Percentiles rank a stretch among this genome's conserved stretches.
phyloP scores from a whole-genome alignment of 2,329 filamentous ascomycete genomes.

The Zymoseptoria pseudotritici region DNA sequence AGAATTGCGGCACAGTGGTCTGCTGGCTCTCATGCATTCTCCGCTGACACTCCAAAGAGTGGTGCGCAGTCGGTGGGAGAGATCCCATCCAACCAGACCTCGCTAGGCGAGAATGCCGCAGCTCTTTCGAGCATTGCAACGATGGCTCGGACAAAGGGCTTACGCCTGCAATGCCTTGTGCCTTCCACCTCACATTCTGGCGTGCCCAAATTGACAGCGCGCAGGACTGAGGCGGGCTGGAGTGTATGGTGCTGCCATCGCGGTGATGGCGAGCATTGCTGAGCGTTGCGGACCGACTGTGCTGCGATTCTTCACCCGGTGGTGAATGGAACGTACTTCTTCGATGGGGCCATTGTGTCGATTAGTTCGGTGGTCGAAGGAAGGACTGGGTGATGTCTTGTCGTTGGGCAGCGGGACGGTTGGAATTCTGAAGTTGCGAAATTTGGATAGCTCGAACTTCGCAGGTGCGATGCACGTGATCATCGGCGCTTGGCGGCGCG shows the following conservation, averaged over 20 bases:
- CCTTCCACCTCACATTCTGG: constrained; percentile 28
- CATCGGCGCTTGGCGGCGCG: constrained; percentile 4
- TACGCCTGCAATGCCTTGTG: constrained; percentile 8
- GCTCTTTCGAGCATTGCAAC: constrained; percentile 17
- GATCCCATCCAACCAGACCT: constrained; percentile 24
- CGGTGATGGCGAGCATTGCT: constrained; percentile 37
- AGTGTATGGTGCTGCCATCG: constrained; percentile 20
- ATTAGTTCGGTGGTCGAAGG: constrained; percentile 34
- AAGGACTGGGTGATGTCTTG: constrained; percentile 14
- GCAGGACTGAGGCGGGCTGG: constrained; percentile 29
- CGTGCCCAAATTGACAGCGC: constrained; percentile 29
- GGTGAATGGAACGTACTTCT: constrained; percentile 48
- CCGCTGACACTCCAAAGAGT: constrained; percentile 23
- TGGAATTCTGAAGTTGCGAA: constrained; percentile 14
- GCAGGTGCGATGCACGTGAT: not conserved
- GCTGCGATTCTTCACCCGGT: constrained; percentile 48
- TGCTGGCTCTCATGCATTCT: constrained; percentile 50
- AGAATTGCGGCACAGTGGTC: constrained; percentile 92
- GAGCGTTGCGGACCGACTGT: constrained; percentile 67
- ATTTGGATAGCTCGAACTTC: constrained; percentile 7
- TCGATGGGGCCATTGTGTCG: constrained; percentile 48
- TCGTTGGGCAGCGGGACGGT: too few relatives aligned
- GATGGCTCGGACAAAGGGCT: constrained; percentile 5
- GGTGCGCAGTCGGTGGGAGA: constrained; percentile 69
- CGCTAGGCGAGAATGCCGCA: constrained; percentile 23